A percentile compares a stretch with the other conserved stretches of the same genome.
Evolutionary conservation across 2,329 filamentous ascomycete species (phyloP).

Genomic region (Alternaria alternata): DNA sequence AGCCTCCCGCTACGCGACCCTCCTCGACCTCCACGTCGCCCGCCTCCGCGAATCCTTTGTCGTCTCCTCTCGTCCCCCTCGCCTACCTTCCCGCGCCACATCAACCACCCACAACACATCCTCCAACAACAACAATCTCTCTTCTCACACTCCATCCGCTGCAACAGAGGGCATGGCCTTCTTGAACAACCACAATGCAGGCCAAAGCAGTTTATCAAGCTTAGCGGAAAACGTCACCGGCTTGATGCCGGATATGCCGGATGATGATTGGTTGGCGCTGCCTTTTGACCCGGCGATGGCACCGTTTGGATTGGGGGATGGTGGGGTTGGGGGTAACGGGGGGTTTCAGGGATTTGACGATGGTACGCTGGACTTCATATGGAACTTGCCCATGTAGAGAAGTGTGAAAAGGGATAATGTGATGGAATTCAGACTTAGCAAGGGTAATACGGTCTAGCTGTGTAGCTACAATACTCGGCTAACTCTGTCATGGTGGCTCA

Average conservation of each 20-base stretch:
- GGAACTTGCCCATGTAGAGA: constrained; percentile 47
- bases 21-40: constrained; percentile 55
- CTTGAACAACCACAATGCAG: constrained; percentile 47
- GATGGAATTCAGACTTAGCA: too few species aligned
- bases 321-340: constrained; percentile 40
- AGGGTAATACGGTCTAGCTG: too few species aligned
- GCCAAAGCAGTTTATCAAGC: constrained; percentile 46
- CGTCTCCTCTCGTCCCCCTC: constrained; percentile 47
- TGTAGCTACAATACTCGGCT: too few species aligned
- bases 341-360: constrained; percentile 50
- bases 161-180: constrained; percentile 48
- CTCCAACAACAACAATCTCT: constrained; percentile 24
- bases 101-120: constrained; percentile 40
- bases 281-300: constrained; percentile 52
- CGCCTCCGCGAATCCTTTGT: constrained; percentile 49
- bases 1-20: constrained; percentile 59
- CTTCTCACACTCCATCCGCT: constrained; percentile 38
- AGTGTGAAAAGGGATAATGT: background rate
- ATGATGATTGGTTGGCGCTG: constrained; percentile 51
- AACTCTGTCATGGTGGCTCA: too few species aligned
- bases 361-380: constrained; percentile 51
- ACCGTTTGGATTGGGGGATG: constrained; percentile 47
- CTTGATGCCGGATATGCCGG: constrained; percentile 49
- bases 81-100: constrained; percentile 42
- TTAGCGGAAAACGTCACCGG: constrained; percentile 46